Evolutionary conservation across 192 early-diverging fungal species (phyloP).

Genomic region (Backusella westeae): DNA sequence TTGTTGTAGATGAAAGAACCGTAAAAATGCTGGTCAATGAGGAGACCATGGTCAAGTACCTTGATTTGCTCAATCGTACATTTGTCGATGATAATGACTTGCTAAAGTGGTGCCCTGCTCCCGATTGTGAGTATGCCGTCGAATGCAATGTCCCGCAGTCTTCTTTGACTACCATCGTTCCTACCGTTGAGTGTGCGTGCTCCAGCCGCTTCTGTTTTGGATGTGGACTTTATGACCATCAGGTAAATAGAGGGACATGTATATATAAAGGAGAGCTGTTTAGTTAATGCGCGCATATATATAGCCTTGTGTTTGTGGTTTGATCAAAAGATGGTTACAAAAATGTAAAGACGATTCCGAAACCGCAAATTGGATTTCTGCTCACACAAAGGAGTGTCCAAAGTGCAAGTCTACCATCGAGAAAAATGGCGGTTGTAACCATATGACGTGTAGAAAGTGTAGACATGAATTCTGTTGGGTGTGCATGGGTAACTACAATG

Average conservation of each 20-base stretch:
- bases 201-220: conserved; percentile 89
- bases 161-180: conserved; percentile 69
- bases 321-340: conserved; percentile 57
- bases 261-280: neutral
- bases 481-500: conserved; percentile 66
- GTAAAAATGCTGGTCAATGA: conserved; percentile 66
- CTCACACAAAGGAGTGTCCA: conserved; percentile 92
- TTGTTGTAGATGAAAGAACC: conserved; percentile 82
- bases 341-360: conserved; percentile 98
- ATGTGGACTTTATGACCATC: conserved; percentile 79
- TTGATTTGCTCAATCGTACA: conserved; percentile 74
- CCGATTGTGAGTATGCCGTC: conserved; percentile 92
- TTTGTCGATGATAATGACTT: conserved; percentile 89
- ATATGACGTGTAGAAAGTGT: conserved; percentile 99
- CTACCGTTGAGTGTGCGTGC: conserved; percentile 84
- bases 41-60: conserved; percentile 58
- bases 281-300: neutral
- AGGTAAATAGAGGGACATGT: conserved; percentile 30
- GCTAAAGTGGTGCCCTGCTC: conserved; percentile 92
- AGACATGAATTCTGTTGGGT: conserved; percentile 99
- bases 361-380: conserved; percentile 97
- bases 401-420: conserved; percentile 96
- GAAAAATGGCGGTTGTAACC: conserved; percentile 99
- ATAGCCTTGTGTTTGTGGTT: conserved; percentile 80
- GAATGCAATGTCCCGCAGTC: conserved; percentile 81